Evolutionary conservation across 768 basidiomycete genomes (phyloP).

Genomic region (Suillus lakei): DNA sequence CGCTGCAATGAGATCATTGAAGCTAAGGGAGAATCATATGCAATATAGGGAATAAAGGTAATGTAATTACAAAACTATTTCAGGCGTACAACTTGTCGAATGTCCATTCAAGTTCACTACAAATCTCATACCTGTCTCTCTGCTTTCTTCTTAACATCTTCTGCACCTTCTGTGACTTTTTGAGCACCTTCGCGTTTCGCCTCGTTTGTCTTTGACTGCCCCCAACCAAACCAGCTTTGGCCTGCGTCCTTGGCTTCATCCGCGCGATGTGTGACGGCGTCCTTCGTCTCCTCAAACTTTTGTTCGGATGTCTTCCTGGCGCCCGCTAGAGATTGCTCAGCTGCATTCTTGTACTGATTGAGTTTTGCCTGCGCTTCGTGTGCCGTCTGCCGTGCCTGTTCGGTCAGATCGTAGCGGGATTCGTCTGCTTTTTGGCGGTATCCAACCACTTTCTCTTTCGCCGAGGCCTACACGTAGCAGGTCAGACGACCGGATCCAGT

Average conservation of each 20-base stretch:
- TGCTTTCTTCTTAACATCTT: slow-evolving; percentile 34
- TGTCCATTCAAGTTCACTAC: background rate
- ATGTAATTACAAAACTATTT: background rate
- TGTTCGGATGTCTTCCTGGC: slow-evolving; percentile 30
- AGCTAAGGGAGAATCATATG: background rate
- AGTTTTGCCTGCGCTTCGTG: slow-evolving; percentile 29
- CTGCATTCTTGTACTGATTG: slow-evolving; percentile 27
- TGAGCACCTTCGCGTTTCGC: slow-evolving; percentile 30
- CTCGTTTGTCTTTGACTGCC: slow-evolving; percentile 37
- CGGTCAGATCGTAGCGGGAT: slow-evolving; percentile 28
- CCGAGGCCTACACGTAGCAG: slow-evolving; percentile 19
- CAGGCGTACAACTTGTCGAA: background rate
- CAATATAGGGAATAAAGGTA: background rate
- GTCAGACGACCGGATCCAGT: background rate
- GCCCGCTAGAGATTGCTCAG: slow-evolving; percentile 30
- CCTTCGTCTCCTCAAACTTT: slow-evolving; percentile 36
- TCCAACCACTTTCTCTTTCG: slow-evolving; percentile 20
- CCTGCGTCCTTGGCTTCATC: slow-evolving; percentile 29
- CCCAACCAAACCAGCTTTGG: slow-evolving; percentile 47
- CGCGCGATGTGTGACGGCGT: slow-evolving; percentile 24
- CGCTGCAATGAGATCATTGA: background rate
- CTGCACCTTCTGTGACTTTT: slow-evolving; percentile 32
- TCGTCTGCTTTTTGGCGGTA: slow-evolving; percentile 25
- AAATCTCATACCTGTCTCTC: slow-evolving; percentile 27
- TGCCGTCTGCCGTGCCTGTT: slow-evolving; percentile 29